Evolutionary conservation across 2,329 filamentous ascomycete genomes (phyloP).

Genomic region (Cercospora berteroae): DNA sequence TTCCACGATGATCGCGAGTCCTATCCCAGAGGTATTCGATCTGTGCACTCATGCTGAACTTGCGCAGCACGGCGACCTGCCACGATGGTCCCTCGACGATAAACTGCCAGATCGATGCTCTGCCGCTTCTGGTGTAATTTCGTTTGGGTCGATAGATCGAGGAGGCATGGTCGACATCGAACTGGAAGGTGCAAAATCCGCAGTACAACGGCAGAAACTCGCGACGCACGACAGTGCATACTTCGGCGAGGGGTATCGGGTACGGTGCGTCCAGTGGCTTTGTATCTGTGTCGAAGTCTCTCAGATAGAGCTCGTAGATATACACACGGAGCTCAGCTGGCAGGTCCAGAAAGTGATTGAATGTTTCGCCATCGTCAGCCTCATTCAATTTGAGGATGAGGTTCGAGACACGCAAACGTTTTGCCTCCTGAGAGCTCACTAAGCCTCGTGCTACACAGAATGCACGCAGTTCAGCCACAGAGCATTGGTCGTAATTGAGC

Average conservation of each 20-base stretch:
- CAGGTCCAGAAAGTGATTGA: not conserved
- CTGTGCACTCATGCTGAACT: not conserved
- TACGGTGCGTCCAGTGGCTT: not conserved
- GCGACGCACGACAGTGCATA: not conserved
- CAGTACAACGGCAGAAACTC: not conserved
- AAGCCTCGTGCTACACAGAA: not conserved
- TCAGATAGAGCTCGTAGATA: not conserved
- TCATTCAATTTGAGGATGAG: not conserved
- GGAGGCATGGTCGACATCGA: no score
- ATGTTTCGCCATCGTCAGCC: not conserved
- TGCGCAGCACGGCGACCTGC: not conserved
- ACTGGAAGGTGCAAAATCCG: not conserved
- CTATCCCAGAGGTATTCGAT: not conserved
- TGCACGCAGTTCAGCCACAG: not conserved
- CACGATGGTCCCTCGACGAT: not conserved
- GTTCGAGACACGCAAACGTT: fast-evolving
- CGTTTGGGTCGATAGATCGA: no score
- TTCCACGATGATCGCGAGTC: not conserved
- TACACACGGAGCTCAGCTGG: not conserved
- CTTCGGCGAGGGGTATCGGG: not conserved
- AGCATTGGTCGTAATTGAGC: not conserved
- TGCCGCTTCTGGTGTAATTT: no score
- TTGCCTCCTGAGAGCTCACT: not conserved
- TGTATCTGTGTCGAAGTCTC: not conserved
- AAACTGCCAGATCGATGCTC: not conserved